Evolutionary conservation across 225 moss, liverwort and hornwort species (phyloP).

Genomic region (Pseudoscleropodium purum): DNA sequence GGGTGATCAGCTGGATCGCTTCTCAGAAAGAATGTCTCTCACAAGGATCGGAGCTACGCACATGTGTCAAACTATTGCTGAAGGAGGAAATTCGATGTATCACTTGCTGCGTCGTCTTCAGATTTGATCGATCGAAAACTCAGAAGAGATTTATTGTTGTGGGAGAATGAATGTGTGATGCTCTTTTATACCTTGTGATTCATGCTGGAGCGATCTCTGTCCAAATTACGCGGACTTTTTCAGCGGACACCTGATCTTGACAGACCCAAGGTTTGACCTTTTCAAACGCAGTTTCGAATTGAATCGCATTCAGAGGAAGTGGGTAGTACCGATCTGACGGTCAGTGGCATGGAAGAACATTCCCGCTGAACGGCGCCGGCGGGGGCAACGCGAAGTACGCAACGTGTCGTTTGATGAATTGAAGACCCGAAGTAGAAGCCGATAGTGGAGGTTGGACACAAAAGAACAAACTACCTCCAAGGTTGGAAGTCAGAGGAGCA

Average conservation of each 20-base stretch:
- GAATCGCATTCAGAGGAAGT: background rate
- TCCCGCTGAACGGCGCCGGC: background rate
- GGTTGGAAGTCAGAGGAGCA: background rate
- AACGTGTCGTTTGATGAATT: background rate
- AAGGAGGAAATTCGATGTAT: background rate
- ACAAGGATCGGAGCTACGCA: background rate
- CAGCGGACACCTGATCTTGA: no score
- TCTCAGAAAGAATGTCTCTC: background rate
- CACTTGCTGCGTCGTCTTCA: background rate
- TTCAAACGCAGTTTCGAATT: no score
- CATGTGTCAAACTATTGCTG: background rate
- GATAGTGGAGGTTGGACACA: background rate
- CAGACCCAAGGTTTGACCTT: no score
- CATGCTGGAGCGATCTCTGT: no score
- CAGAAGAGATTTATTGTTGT: no score
- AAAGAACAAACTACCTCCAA: background rate
- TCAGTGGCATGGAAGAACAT: background rate
- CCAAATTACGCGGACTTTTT: background rate
- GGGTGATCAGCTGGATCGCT: no score
- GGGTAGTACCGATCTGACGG: background rate
- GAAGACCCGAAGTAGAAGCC: no score
- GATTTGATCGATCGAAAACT: background rate
- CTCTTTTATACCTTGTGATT: no score
- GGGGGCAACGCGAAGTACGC: background rate
- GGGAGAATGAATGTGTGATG: no score